Conservation (phyloP, 805 yeast genomes). For the Lachancea nothofagi region DNA sequence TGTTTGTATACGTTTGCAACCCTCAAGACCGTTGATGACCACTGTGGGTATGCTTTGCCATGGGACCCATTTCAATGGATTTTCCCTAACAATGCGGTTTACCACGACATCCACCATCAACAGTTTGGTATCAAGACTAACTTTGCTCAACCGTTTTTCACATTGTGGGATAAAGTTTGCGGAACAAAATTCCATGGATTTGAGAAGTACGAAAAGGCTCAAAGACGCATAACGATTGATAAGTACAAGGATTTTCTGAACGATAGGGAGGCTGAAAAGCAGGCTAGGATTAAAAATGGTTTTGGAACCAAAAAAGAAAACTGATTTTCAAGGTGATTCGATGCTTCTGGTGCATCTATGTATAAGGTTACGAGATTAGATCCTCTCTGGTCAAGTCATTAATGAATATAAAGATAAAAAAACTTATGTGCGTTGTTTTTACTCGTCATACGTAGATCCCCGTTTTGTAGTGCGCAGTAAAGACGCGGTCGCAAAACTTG, state of each 20-base stretch:
- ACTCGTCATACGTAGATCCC: constrained; percentile 6
- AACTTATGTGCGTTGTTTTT: constrained; percentile 7
- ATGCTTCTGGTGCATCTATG: not conserved
- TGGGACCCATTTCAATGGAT: constrained; percentile 82
- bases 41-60: constrained; percentile 95
- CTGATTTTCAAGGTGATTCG: not conserved
- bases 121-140: constrained; percentile 90
- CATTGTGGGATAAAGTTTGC: constrained; percentile 78
- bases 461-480: not conserved
- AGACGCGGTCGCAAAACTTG: not conserved
- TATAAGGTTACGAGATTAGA: too few species aligned
- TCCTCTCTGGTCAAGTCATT: constrained; percentile 8
- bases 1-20: constrained; percentile 82
- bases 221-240: constrained; percentile 59
- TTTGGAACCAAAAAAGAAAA: constrained; percentile 9
- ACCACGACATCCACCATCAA: constrained; percentile 97
- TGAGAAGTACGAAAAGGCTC: constrained; percentile 59
- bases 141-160: constrained; percentile 93
- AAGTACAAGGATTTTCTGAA: constrained; percentile 54
- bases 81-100: constrained; percentile 93
- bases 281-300: constrained; percentile 14
- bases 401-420: constrained; percentile 11
- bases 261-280: constrained; percentile 34
- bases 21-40: constrained; percentile 95
- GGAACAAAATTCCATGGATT: constrained; percentile 67